These are phyloP conservation scores for Heterobasidion occidentale DNA, from an alignment of 1,284 basidiomycete species.

Conservation along the genomic window DNA sequence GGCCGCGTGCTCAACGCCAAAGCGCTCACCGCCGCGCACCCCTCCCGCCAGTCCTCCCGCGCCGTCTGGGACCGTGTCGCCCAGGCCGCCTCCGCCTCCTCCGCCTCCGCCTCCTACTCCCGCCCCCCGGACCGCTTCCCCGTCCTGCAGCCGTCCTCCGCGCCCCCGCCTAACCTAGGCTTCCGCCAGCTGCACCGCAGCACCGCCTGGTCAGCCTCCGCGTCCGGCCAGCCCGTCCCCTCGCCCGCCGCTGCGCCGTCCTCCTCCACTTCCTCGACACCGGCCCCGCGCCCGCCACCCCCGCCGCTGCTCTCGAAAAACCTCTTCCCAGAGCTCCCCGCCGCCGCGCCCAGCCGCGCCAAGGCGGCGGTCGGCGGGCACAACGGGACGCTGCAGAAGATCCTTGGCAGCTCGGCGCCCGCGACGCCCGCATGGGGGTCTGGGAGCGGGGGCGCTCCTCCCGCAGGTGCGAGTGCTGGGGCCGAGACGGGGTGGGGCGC, in stretches of 20 bases:
- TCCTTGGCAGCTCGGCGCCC: conserved; percentile 49
- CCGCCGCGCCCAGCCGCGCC: conserved; percentile 26
- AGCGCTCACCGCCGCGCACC: conserved; percentile 55
- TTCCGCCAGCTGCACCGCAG: conserved; percentile 38
- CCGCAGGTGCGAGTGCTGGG: conserved; percentile 13
- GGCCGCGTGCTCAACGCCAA: conserved; percentile 83
- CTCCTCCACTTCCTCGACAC: conserved; percentile 13
- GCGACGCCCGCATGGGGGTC: conserved; percentile 43
- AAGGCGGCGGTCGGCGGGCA: conserved; percentile 49
- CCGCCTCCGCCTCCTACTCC: conserved; percentile 23
- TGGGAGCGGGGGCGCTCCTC: conserved; percentile 14
- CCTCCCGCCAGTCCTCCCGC: conserved; percentile 48
- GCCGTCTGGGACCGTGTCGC: conserved; percentile 86
- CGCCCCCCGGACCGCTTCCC: conserved; percentile 35
- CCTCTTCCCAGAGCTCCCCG: conserved; percentile 69
- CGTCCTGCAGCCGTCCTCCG: conserved; percentile 22
- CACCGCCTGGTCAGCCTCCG: conserved; percentile 49
- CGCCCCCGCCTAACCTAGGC: conserved; percentile 16
- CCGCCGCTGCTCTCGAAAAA: conserved; percentile 44
- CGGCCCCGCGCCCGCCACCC: conserved; percentile 18
- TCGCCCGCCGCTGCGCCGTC: conserved; percentile 12
- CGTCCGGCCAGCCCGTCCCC: conserved; percentile 13
- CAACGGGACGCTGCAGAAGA: conserved; percentile 63
- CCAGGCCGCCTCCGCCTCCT: conserved; percentile 58
- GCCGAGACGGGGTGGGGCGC: conserved; percentile 8